A percentile compares a stretch with the other conserved stretches of the same genome.
phyloP scores from a whole-genome alignment of 2,329 filamentous ascomycete genomes.

The Passalora sequoiae region DNA sequence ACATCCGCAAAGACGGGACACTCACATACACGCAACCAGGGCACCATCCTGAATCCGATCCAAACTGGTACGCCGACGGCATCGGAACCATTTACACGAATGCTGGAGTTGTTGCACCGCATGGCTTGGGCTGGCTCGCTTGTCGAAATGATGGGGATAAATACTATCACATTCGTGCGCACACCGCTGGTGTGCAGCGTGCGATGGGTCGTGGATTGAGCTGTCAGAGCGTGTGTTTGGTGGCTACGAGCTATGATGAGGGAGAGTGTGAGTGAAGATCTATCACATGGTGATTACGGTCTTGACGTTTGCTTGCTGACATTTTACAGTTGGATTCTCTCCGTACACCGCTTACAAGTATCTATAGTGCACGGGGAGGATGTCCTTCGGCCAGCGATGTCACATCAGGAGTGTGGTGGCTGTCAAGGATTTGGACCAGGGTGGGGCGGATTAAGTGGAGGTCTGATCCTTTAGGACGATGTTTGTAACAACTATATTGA shows the following conservation, averaged over 20 bases:
- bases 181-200: background rate
- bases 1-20: slow-evolving; percentile 18
- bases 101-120: slow-evolving; percentile 18
- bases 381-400: too few relatives aligned
- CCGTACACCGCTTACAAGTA: background rate
- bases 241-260: background rate
- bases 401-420: too few relatives aligned
- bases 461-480: too few relatives aligned
- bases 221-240: background rate
- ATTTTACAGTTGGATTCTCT: background rate
- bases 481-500: too few relatives aligned
- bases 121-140: slow-evolving; percentile 16
- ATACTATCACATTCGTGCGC: background rate
- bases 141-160: slow-evolving; percentile 4
- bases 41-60: slow-evolving; percentile 10
- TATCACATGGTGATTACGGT: too few relatives aligned
- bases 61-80: slow-evolving; percentile 8
- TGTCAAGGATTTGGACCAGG: too few relatives aligned
- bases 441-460: too few relatives aligned
- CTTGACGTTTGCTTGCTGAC: too few relatives aligned
- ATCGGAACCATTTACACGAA: slow-evolving; percentile 14
- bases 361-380: too few relatives aligned
- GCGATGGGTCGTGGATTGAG: background rate
- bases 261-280: background rate
- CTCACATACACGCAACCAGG: slow-evolving; percentile 20